Conservation (phyloP, 2,329 filamentous ascomycete genomes). For the Ascocoryne sarcoides region DNA sequence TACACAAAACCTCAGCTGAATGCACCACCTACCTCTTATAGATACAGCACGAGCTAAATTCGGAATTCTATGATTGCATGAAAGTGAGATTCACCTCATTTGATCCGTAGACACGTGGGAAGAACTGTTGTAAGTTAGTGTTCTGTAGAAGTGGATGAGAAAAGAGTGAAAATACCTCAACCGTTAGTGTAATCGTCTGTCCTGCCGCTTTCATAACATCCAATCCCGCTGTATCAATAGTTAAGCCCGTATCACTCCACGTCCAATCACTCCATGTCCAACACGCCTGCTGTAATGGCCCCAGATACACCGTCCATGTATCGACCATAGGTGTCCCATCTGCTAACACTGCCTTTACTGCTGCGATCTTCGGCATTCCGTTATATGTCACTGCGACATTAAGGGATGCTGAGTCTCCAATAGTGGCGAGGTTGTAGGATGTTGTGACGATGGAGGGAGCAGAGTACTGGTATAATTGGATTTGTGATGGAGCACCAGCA, state of each 20-base stretch:
- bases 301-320: conserved; percentile 46
- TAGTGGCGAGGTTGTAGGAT: conserved; percentile 7
- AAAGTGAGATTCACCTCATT: conserved; percentile 43
- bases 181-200: conserved; percentile 38
- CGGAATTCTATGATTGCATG: conserved; percentile 8
- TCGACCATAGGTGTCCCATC: conserved; percentile 45
- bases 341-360: conserved; percentile 40
- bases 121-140: conserved; percentile 34
- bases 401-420: conserved; percentile 23
- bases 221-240: conserved; percentile 37
- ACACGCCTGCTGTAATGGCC: conserved; percentile 40
- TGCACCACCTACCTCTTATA: too few relatives aligned
- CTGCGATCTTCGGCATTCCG: conserved; percentile 40
- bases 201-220: conserved; percentile 38
- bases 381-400: conserved; percentile 43
- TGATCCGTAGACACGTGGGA: conserved; percentile 36
- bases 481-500: conserved; percentile 36
- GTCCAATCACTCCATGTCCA: conserved; percentile 43
- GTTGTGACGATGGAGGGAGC: conserved; percentile 29
- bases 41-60: too few relatives aligned
- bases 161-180: conserved; percentile 28
- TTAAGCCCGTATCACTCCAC: conserved; percentile 38
- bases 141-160: not conserved
- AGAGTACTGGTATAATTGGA: conserved; percentile 46
- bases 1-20: too few relatives aligned